Conservation (phyloP, 2,329 filamentous ascomycete species). For the Pyrenochaeta sp. region DNA sequence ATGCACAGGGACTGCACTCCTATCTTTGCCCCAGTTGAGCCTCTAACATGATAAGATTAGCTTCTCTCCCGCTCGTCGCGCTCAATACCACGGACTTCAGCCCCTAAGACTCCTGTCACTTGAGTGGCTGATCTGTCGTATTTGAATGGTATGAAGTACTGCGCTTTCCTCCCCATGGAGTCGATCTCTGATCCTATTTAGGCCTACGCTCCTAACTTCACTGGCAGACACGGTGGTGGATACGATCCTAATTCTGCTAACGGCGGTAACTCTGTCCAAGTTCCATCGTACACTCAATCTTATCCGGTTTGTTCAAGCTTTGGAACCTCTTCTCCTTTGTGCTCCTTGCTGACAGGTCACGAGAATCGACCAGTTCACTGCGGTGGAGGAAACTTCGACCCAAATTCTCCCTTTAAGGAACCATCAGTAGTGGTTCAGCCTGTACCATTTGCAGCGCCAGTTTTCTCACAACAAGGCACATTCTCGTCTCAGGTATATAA, state of each 20-base stretch:
- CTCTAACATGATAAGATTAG: slow-evolving; percentile 9
- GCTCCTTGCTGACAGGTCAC: neutral
- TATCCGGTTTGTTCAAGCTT: slow-evolving; percentile 8
- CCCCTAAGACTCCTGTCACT: neutral
- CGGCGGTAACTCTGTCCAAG: slow-evolving; percentile 16
- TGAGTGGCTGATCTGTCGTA: neutral
- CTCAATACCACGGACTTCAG: neutral
- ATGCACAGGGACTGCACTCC: neutral
- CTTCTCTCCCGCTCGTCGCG: neutral
- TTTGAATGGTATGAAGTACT: slow-evolving; percentile 24
- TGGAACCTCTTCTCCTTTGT: neutral
- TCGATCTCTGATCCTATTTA: slow-evolving; percentile 12
- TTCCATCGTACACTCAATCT: slow-evolving; percentile 7
- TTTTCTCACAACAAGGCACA: slow-evolving; percentile 11
- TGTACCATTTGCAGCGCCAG: slow-evolving; percentile 10
- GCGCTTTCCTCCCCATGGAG: no score
- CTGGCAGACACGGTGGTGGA: slow-evolving; percentile 32
- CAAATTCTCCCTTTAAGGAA: slow-evolving; percentile 15
- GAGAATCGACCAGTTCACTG: slow-evolving; percentile 15
- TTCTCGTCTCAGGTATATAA: slow-evolving; percentile 19
- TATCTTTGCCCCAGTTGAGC: neutral
- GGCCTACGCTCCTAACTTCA: slow-evolving; percentile 23
- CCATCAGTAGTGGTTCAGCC: slow-evolving; percentile 17
- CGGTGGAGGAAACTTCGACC: slow-evolving; percentile 26
- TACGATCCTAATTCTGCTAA: slow-evolving; percentile 21